Evolutionary conservation across 345 rosid species (phyloP).

Genomic region (Citrus mangshanensis): DNA sequence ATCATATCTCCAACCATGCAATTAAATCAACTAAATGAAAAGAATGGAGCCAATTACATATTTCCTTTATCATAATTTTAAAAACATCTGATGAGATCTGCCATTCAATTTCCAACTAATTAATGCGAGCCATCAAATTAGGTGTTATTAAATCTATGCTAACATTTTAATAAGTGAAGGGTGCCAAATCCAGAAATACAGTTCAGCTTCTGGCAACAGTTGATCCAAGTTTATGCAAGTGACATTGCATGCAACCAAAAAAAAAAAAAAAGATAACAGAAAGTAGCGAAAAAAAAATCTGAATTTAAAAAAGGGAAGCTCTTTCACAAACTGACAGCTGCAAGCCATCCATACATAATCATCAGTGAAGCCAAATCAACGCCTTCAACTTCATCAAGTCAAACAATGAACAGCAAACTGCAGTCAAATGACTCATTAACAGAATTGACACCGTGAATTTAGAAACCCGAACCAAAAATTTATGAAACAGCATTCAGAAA

Average conservation of each 20-base stretch:
- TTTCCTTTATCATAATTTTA: background rate
- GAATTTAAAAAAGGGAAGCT: background rate
- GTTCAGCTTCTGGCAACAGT: background rate
- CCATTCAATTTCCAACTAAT: background rate
- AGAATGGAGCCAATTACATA: background rate
- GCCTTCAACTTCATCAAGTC: conserved; percentile 2
- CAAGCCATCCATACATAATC: background rate
- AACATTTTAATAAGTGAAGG: background rate
- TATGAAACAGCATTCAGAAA: background rate
- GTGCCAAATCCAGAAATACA: background rate
- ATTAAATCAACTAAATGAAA: background rate
- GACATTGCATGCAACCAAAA: background rate
- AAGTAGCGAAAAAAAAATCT: background rate
- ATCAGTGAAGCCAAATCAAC: background rate
- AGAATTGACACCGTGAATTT: background rate
- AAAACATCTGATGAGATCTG: background rate
- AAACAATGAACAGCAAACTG: background rate
- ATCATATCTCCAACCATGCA: background rate
- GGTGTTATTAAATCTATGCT: background rate
- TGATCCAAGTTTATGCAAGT: background rate
- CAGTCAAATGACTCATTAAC: background rate
- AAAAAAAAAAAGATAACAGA: background rate
- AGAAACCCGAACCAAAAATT: background rate
- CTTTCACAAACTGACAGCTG: background rate
- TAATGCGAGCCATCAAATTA: background rate